Evolutionary conservation across 192 early-diverging fungal genomes (phyloP), one percentile per base, ranked within the genome.

Genomic region (Coemansia furcata): DNA sequence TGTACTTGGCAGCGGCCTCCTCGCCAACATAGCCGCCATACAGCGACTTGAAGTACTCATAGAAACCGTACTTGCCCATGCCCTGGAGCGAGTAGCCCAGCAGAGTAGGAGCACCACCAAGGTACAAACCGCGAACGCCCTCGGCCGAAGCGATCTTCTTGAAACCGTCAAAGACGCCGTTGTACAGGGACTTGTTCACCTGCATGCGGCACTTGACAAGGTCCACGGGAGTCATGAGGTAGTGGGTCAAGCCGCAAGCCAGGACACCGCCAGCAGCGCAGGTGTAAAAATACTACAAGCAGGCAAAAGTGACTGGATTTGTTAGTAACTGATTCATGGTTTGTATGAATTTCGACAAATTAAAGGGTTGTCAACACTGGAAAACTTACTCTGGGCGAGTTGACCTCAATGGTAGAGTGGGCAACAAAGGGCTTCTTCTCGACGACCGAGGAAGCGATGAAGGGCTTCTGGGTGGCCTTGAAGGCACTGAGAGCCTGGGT

Each of bases 51-150:
- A 94, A 96, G 67, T 89, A 73, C 80, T 96, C 94, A 83, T 95
- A 94, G 58, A 93, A 88, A 29, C 94, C 94, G 80, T 93, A 96
- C 84, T 96, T 96, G 85, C 89, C 87, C 69, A 87, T 82, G 69
- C 93, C 93, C 81, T 95, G 93, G 57, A 89, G 66, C 47, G 90
- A 93, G 84, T 95, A 95, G 19, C 94, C 94, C 40, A 92, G 64
- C 35, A 92, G 76, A 15, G 93, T 95, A 29, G 94, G 93, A 9
- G 80, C 85, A 30, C 88, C 83, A 49, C 94, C 94, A 39, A 90
- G 92, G 63, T 85, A 92, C 54, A 95, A 62, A 26, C 89, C 93
- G 55, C 80, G 67, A 68, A 88, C 62, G 36, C 94, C 94, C 74
- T 94, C 87, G 30, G 87, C 86, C 50, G 79, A 67, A 8, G 67